phyloP scores from a whole-genome alignment of 805 yeast species.

The Grigorovia jiainica region DNA sequence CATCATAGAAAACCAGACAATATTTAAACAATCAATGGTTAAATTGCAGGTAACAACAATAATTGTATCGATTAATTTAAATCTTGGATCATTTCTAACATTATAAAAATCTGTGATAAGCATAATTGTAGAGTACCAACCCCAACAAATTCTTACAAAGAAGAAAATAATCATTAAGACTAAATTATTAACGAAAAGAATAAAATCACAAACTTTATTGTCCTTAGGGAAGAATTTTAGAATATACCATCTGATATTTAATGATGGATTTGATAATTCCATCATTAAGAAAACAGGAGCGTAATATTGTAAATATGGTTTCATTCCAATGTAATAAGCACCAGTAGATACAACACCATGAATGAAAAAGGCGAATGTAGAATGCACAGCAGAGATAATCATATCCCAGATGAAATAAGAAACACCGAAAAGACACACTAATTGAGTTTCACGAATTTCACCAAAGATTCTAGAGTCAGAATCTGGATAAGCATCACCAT shows the following conservation, averaged over 20 bases:
- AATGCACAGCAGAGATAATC: conserved; percentile 49
- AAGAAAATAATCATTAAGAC: conserved; percentile 57
- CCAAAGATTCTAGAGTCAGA: conserved; percentile 21
- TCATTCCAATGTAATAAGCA: conserved; percentile 55
- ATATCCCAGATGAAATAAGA: conserved; percentile 89
- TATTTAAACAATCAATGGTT: conserved; percentile 54
- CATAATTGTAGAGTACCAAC: conserved; percentile 54
- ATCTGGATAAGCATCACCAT: conserved; percentile 9
- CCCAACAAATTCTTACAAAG: conserved; percentile 68
- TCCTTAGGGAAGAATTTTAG: conserved; percentile 18
- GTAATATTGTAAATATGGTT: conserved; percentile 69
- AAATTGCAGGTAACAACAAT: conserved; percentile 40
- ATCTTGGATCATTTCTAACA: conserved; percentile 35
- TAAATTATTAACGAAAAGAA: conserved; percentile 23
- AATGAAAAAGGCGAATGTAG: conserved; percentile 55
- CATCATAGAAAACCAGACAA: conserved; percentile 80
- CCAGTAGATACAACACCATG: conserved; percentile 66
- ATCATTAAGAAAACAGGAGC: conserved; percentile 71
- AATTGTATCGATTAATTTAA: conserved; percentile 32
- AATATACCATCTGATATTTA: conserved; percentile 81
- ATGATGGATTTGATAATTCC: conserved; percentile 83
- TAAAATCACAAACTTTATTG: conserved; percentile 42
- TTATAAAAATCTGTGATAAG: conserved; percentile 40
- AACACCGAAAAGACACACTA: conserved; percentile 34
- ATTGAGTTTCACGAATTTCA: conserved; percentile 17